phyloP scores from a whole-genome alignment of 306 rosid genomes.

The Casuarina cunninghamiana region DNA sequence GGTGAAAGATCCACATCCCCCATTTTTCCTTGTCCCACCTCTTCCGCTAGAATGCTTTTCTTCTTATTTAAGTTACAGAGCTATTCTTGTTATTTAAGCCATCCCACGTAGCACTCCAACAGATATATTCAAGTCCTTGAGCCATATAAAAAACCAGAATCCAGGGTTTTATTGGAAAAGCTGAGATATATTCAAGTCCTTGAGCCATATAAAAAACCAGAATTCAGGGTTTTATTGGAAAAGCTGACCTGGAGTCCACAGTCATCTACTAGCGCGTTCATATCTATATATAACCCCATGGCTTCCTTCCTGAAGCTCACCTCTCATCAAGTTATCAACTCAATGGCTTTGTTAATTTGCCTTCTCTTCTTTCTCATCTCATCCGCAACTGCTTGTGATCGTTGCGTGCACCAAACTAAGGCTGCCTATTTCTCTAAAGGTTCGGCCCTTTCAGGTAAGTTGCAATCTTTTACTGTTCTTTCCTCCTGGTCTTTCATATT shows the following conservation, averaged over 20 bases:
- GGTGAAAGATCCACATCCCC: slow-evolving; percentile 38
- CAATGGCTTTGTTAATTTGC: slow-evolving; percentile 47
- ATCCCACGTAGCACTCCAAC: neutral
- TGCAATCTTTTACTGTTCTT: neutral
- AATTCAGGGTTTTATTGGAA: neutral
- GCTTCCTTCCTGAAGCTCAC: neutral
- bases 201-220: neutral
- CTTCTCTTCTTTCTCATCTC: slow-evolving; percentile 42
- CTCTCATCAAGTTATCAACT: slow-evolving; percentile 16
- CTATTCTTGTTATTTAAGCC: slow-evolving; percentile 34
- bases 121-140: neutral
- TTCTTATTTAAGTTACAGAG: too few relatives aligned
- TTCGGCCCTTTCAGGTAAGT: slow-evolving; percentile 64
- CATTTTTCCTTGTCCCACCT: slow-evolving; percentile 20
- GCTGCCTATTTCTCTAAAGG: slow-evolving; percentile 56
- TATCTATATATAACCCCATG: slow-evolving; percentile 24
- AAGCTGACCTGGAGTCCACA: slow-evolving; percentile 54
- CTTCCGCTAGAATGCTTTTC: slow-evolving; percentile 13
- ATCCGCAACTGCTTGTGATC: slow-evolving; percentile 69
- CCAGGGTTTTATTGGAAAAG: slow-evolving; percentile 21
- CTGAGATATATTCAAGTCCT: slow-evolving; percentile 18
- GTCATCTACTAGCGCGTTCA: neutral
- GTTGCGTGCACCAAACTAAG: slow-evolving; percentile 60
- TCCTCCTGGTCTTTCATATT: neutral
- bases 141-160: neutral